Evolutionary conservation across 2,329 filamentous ascomycete species (phyloP), one percentile per base, ranked within the genome.

Genomic region (Sclerotinia minor): DNA sequence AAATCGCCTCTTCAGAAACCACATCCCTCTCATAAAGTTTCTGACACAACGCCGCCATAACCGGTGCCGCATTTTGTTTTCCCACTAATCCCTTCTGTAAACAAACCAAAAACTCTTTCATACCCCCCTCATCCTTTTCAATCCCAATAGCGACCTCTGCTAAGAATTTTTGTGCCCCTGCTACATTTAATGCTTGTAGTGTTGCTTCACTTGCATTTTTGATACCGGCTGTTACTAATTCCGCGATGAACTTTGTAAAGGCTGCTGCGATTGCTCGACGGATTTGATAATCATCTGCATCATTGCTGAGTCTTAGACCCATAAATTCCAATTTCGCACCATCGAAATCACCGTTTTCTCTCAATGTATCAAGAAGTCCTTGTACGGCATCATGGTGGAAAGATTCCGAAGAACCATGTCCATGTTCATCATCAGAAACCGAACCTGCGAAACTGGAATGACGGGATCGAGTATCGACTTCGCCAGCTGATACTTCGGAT

Each of bases 371-470:
- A 70, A 94, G 85, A n/a, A 98, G 85, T 69, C 92, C 94, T 71
- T 89, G 84, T 3, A 94, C 91, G 35, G 94, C 94, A 75, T 97
- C 94, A 70, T 89, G 84, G 77, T 97, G 92, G 84, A 98, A 98
- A 68, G 88, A 83, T 68, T 85, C 83, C 29, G 84, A 81, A 63
- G 77, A 69, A 77, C 75, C 71, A 68, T 79, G 80, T 68, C 79
- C 80, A 41, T 75, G 79, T 64, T 80, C 81, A 64, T 86, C 84
- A 21, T 88, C 87, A 0, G 89, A 92, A 72, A 89, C 85, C 57
- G 91, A 86, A 0, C 90, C 93, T 52, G 89, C 85, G 75, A 94
- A 92, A 57, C 89, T 92, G 38, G 87, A 88, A 49, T 87, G 84
- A 67, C 89, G 85, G 0, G 87, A 89, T 69, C 87, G 83, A 17